Percentiles rank a stretch among this genome's conserved stretches.
These are phyloP conservation scores for Pseudogymnoascus sp. DNA, from an alignment of 2,329 filamentous ascomycete genomes.

Conservation along the genomic window DNA sequence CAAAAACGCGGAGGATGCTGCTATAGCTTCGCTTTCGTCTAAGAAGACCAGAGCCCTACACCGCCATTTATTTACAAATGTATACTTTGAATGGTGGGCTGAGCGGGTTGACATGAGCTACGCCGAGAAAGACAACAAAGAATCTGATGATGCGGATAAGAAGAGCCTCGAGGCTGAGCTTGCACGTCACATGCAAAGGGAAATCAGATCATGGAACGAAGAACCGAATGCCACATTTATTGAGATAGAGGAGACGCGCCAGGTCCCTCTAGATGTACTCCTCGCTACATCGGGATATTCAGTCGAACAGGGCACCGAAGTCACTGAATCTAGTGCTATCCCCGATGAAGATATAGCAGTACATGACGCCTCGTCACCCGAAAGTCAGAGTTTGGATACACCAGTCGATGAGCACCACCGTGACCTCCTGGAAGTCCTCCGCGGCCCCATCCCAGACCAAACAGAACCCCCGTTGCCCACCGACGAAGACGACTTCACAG, in stretches of 20 bases:
- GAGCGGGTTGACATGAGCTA: constrained; percentile 8
- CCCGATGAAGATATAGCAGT: background rate
- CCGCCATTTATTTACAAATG: constrained; percentile 41
- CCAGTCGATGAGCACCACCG: background rate
- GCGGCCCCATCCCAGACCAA: constrained; percentile 1
- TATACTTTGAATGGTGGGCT: constrained; percentile 35
- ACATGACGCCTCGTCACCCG: background rate
- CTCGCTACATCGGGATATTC: constrained; percentile 25
- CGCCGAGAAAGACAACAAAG: background rate
- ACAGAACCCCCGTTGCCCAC: constrained; percentile 5
- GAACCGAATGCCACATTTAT: constrained; percentile 23
- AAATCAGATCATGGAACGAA: constrained; percentile 4
- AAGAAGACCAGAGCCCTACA: constrained; percentile 54
- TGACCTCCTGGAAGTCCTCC: constrained; percentile 8
- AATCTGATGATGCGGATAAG: background rate
- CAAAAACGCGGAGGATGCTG: constrained; percentile 69
- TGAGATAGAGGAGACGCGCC: constrained; percentile 27
- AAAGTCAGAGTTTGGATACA: background rate
- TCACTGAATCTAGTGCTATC: background rate
- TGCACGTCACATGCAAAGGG: constrained; percentile 1
- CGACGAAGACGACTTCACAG: background rate
- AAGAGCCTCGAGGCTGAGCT: background rate
- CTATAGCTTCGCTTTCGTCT: constrained; percentile 61
- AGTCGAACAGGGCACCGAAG: constrained; percentile 16
- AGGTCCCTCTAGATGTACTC: constrained; percentile 26